phyloP scores from a whole-genome alignment of 805 yeast genomes.

The Candida nonsorbophila region DNA sequence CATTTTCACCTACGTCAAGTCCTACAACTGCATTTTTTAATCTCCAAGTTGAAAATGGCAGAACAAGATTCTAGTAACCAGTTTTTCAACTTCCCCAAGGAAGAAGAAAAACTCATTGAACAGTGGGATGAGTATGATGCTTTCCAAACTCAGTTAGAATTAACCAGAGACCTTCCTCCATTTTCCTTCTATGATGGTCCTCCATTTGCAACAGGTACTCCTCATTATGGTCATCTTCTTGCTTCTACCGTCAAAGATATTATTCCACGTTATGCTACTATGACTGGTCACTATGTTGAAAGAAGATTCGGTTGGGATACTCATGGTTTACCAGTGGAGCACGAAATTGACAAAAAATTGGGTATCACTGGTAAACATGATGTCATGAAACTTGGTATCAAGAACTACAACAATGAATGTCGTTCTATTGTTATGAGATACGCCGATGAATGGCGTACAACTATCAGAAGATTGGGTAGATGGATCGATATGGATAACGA shows the following conservation, averaged over 20 bases:
- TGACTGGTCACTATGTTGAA: constrained; percentile 95
- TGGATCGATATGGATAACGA: constrained; percentile 99
- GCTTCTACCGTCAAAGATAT: constrained; percentile 97
- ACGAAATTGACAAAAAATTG: constrained; percentile 95
- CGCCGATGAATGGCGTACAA: constrained; percentile 90
- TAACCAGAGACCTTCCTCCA: constrained; percentile 79
- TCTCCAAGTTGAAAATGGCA: constrained; percentile 14
- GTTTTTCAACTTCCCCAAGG: constrained; percentile 72
- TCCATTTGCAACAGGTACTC: constrained; percentile 99
- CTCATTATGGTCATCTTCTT: constrained; percentile 96
- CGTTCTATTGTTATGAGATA: constrained; percentile 96
- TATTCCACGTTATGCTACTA: constrained; percentile 94
- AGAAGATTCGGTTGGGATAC: constrained; percentile 99
- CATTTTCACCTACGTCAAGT: too few relatives aligned
- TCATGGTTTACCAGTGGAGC: constrained; percentile 97
- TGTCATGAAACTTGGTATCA: constrained; percentile 91
- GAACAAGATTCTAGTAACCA: constrained; percentile 13
- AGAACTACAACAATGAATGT: constrained; percentile 90
- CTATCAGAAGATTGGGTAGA: constrained; percentile 92
- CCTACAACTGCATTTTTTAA: too few relatives aligned
- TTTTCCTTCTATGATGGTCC: constrained; percentile 98
- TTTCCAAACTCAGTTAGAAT: constrained; percentile 79
- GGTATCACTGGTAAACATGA: constrained; percentile 92
- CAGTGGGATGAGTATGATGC: constrained; percentile 92
- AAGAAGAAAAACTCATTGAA: constrained; percentile 76